Evolutionary conservation across 1,284 basidiomycete genomes (phyloP), one percentile per base, ranked within the genome.

Genomic region (Boletellus sp.): DNA sequence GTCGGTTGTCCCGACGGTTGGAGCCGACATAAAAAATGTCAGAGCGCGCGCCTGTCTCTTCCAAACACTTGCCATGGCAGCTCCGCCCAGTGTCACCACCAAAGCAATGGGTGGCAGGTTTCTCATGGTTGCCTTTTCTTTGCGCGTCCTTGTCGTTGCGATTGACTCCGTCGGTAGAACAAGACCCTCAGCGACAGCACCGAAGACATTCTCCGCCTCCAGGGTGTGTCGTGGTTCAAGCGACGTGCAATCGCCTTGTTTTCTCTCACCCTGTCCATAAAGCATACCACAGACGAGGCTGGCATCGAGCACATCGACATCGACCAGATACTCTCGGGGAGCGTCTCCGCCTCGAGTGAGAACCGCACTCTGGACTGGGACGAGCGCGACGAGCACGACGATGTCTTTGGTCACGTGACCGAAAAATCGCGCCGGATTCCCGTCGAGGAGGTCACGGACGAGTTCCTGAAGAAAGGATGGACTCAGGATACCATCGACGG

Each of bases 401-500:
- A 70, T 32, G 42, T 77, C 24, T 81, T 79, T 59, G 79, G 79
- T 7, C 15, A 56, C 8, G 65, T 78, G 28, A 55, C 70, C 18
- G 78, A 74, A 45, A 81, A 76, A 62, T 76, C 79, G 8, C 72
- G 79, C 61, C 72, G 79, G 55, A 63, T 75, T 21, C 71, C 74
- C 50, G 64, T 74, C 11, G 74, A 74, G 1, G 77, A 80, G 26
- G 64, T 85, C 16, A 69, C 77, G 15, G 72, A 77, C 44, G 73
- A 74, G 39, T 83, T 75, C 61, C 64, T 85, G 56, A 79, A 75
- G 65, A 69, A 68, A 41, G 76, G 66, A 35, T 85, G 82, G 82
- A 78, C 77, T 6, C 61, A 69, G 7, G 82, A 85, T 56, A 80
- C 80, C 10, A 24, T 77, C 43, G 73, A 82, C 58, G 63, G 79